Evolutionary conservation across 164 flowering plant genomes (phyloP).

Genomic region (Paratinospora sagittata): DNA sequence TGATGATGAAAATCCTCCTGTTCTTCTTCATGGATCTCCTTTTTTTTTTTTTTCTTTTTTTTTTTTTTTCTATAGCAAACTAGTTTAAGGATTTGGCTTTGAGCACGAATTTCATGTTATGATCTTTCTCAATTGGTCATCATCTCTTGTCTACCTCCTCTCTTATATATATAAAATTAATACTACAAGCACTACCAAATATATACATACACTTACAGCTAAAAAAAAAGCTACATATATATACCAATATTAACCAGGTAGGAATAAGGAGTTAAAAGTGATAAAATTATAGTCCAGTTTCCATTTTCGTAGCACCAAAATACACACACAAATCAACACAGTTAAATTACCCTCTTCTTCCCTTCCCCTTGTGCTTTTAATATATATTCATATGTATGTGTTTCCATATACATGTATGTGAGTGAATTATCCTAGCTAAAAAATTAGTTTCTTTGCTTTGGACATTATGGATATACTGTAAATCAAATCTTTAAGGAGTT

Average conservation of each 20-base stretch:
- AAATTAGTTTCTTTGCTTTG: background rate
- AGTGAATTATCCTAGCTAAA: background rate
- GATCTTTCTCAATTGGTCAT: background rate
- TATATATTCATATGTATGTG: background rate
- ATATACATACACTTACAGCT: no score
- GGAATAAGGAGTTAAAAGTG: background rate
- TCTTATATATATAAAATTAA: background rate
- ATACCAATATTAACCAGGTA: background rate
- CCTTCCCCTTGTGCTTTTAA: no score
- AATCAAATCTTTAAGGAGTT: constrained; percentile 1
- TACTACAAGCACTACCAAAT: background rate
- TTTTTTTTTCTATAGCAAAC: background rate
- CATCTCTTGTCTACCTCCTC: background rate
- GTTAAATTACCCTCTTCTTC: no score
- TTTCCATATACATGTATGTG: background rate
- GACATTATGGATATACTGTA: background rate
- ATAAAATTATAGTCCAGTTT: background rate
- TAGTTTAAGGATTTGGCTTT: background rate
- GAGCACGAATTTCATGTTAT: background rate
- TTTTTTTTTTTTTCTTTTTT: background rate
- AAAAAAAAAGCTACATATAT: no score
- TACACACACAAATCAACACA: no score
- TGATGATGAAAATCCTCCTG: background rate
- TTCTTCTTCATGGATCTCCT: background rate
- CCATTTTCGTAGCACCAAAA: no score